Conservation (phyloP, 805 yeast species). For the Ascoidea rubescens region DNA sequence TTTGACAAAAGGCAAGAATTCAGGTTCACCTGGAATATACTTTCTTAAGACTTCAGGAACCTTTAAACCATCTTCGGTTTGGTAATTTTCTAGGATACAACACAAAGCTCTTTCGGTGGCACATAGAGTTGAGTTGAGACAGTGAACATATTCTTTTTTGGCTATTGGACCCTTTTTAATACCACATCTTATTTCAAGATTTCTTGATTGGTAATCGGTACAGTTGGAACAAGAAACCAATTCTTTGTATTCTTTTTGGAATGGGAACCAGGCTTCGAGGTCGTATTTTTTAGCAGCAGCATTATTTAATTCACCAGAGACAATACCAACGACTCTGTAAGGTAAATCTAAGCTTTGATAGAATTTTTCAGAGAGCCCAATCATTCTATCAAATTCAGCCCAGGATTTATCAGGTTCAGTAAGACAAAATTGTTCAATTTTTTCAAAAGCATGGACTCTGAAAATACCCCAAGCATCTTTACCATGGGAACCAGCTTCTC, state of each 20-base stretch:
- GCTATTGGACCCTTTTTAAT: slow-evolving; percentile 88
- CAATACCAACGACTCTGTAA: slow-evolving; percentile 95
- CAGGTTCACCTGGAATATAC: slow-evolving; percentile 98
- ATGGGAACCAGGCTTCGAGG: slow-evolving; percentile 99
- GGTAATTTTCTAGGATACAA: slow-evolving; percentile 95
- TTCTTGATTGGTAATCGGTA: slow-evolving; percentile 98
- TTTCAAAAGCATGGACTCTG: slow-evolving; percentile 97
- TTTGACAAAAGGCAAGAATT: slow-evolving; percentile 79
- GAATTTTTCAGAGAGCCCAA: slow-evolving; percentile 78
- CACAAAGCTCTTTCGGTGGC: slow-evolving; percentile 98
- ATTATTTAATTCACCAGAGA: slow-evolving; percentile 95
- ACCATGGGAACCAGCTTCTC: slow-evolving; percentile 99
- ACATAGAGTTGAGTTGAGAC: slow-evolving; percentile 92
- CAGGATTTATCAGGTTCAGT: slow-evolving; percentile 98
- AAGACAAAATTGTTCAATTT: slow-evolving; percentile 90
- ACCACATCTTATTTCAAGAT: slow-evolving; percentile 97
- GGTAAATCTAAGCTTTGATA: slow-evolving; percentile 87
- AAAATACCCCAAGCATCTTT: slow-evolving; percentile 99
- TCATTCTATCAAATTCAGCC: slow-evolving; percentile 96
- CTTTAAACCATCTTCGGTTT: slow-evolving; percentile 87
- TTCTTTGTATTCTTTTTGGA: slow-evolving; percentile 96
- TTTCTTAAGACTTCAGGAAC: slow-evolving; percentile 92
- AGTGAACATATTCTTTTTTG: slow-evolving; percentile 96
- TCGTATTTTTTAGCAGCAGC: slow-evolving; percentile 99
- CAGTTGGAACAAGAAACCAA: slow-evolving; percentile 97